phyloP scores from a whole-genome alignment of 139 green algal species.

The Deuterostichococcus epilithicus region DNA sequence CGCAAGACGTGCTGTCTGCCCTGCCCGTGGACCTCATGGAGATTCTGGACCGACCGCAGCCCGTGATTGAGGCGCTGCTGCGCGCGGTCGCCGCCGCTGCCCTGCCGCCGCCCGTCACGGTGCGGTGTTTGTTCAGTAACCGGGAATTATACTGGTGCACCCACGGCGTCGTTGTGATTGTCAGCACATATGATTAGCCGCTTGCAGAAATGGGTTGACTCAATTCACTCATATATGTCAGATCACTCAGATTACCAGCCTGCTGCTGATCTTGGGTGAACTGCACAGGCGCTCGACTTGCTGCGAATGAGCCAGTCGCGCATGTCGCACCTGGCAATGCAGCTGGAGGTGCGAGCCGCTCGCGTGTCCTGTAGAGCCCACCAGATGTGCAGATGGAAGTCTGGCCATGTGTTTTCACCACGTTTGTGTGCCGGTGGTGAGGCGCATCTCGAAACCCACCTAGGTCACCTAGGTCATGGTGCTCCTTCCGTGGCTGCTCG shows the following conservation, averaged over 20 bases:
- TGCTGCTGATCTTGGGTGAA: too few relatives aligned
- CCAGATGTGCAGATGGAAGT: constrained; percentile 8
- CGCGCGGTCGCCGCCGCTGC: constrained; percentile 6
- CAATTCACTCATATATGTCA: neutral
- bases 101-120: constrained; percentile 20
- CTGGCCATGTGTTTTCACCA: constrained; percentile 6
- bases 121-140: neutral
- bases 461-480: too few relatives aligned
- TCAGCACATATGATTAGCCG: neutral
- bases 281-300: neutral
- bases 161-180: too few relatives aligned
- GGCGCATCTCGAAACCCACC: too few relatives aligned
- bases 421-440: constrained; percentile 4
- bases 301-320: neutral
- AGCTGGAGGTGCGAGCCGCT: constrained; percentile 3
- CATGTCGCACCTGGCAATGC: neutral
- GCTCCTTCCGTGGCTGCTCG: too few relatives aligned
- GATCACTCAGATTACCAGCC: too few relatives aligned
- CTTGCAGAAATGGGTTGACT: neutral
- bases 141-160: too few relatives aligned
- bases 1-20: neutral
- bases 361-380: constrained; percentile 5
- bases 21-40: constrained; percentile 37
- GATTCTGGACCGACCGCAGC: constrained; percentile 28
- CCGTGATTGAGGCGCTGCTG: constrained; percentile 9